Evolutionary conservation across 306 rosid genomes (phyloP).

Genomic region (Casuarina glauca): DNA sequence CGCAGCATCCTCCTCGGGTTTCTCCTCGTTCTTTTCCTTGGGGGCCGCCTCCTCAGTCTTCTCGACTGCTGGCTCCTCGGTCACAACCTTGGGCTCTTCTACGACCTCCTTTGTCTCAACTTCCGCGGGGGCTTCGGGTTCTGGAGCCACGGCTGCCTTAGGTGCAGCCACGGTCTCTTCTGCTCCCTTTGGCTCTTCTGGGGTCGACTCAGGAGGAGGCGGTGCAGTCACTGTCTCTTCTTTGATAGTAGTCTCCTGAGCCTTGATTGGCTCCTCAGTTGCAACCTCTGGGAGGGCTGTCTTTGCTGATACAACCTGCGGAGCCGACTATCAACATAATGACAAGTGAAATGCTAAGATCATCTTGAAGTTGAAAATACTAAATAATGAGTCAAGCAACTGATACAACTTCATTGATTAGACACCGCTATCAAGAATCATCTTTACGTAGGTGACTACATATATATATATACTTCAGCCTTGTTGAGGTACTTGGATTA

Average conservation of each 20-base stretch:
- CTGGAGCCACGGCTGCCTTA: slow-evolving; percentile 18
- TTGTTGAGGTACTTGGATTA: not conserved
- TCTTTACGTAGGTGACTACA: not conserved
- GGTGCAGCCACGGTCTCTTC: slow-evolving; percentile 16
- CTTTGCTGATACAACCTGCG: slow-evolving; percentile 61
- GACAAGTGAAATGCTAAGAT: not conserved
- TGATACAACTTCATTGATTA: not conserved
- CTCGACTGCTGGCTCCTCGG: slow-evolving; percentile 23
- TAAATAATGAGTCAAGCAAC: not conserved
- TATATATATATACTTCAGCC: not conserved
- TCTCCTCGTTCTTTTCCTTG: slow-evolving; percentile 3
- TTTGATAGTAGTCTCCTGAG: slow-evolving; percentile 32
- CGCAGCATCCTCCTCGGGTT: slow-evolving; percentile 1
- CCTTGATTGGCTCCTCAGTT: slow-evolving; percentile 40
- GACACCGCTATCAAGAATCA: not conserved
- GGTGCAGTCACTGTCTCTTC: slow-evolving; percentile 35
- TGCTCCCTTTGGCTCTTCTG: slow-evolving; percentile 41
- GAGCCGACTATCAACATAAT: not conserved
- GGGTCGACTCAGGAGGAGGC: slow-evolving; percentile 22
- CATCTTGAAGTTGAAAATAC: not conserved
- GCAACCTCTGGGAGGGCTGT: slow-evolving; percentile 50
- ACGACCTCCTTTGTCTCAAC: slow-evolving; percentile 43
- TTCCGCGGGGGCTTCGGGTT: slow-evolving; percentile 31
- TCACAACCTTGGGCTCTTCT: slow-evolving; percentile 34
- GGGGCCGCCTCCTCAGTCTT: slow-evolving; percentile 32